Percentiles rank a stretch among this genome's conserved stretches.
Evolutionary conservation across 768 basidiomycete species (phyloP).

Genomic region (Lentinula detonsa): DNA sequence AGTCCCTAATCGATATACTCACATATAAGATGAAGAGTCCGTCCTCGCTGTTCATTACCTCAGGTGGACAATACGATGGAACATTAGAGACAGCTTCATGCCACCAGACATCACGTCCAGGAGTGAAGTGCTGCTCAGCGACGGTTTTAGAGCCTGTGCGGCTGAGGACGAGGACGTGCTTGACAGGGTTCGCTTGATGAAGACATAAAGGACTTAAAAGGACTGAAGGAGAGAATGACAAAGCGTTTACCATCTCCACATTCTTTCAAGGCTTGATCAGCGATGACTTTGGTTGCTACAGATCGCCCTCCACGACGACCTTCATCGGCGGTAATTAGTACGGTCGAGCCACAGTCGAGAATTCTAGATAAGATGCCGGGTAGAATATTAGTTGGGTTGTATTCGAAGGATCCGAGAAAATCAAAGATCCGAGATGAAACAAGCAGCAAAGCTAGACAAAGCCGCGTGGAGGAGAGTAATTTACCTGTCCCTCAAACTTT

Average conservation of each 20-base stretch:
- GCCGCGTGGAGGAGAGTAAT: background rate
- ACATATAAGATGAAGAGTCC: conserved; percentile 99
- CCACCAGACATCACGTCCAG: conserved; percentile 96
- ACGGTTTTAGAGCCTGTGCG: conserved; percentile 76
- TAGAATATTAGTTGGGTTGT: background rate
- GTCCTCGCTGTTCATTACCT: conserved; percentile 88
- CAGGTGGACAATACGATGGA: conserved; percentile 81
- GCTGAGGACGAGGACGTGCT: conserved; percentile 86
- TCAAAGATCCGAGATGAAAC: background rate
- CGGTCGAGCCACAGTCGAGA: conserved; percentile 80
- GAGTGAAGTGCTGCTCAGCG: conserved; percentile 18
- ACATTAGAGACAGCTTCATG: conserved; percentile 86
- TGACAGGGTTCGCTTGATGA: conserved; percentile 36
- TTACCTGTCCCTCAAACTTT: conserved; percentile 77
- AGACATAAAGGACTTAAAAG: background rate
- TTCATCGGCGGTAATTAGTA: conserved; percentile 96
- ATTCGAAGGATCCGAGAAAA: background rate
- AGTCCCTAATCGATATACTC: conserved; percentile 25
- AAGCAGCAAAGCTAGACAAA: background rate
- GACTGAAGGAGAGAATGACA: background rate
- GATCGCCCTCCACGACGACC: conserved; percentile 90
- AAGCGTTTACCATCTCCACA: conserved; percentile 38
- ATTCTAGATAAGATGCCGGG: conserved; percentile 32
- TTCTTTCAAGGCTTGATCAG: conserved; percentile 83
- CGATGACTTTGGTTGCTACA: conserved; percentile 92